Evolutionary conservation across 352 stramenopile genomes (phyloP).

Genomic region (Phytopythium vexans): DNA sequence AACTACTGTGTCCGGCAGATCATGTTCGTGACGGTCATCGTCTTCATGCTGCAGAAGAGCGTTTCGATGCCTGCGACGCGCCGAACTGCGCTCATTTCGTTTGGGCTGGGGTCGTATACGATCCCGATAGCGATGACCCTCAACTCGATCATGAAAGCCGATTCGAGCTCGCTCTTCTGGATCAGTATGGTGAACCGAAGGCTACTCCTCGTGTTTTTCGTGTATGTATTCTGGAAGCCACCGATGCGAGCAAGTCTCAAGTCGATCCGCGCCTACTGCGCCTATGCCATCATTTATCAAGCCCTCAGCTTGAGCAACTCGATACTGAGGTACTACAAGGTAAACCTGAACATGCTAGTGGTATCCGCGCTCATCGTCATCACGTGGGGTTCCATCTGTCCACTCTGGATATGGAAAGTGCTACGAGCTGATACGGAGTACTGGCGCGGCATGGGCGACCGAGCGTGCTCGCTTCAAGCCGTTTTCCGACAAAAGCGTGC

Average conservation of each 20-base stretch:
- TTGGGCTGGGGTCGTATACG: conserved; percentile 45
- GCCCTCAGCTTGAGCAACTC: conserved; percentile 7
- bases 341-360: too few species aligned
- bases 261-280: conserved; percentile 26
- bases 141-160: conserved; percentile 5
- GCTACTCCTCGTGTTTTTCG: conserved; percentile 21
- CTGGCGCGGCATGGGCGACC: conserved; percentile 37
- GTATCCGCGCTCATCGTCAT: conserved; percentile 15
- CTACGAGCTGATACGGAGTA: conserved; percentile 43
- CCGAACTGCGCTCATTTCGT: conserved; percentile 28
- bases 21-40: conserved; percentile 41
- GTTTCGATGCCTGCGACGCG: conserved; percentile 48
- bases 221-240: conserved; percentile 28
- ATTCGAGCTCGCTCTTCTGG: conserved; percentile 20
- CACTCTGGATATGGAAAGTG: conserved; percentile 40
- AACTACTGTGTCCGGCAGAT: conserved; percentile 54
- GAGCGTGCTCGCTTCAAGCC: conserved; percentile 23
- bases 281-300: conserved; percentile 27
- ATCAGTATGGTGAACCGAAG: conserved; percentile 12
- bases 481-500: conserved; percentile 23
- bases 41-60: conserved; percentile 65
- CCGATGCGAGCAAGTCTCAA: conserved; percentile 24
- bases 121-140: conserved; percentile 34
- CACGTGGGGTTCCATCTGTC: conserved; percentile 17
- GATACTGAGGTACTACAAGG: not conserved